Evolutionary conservation across 495 filamentous ascomycete genomes (phyloP).

Genomic region (Thozetella sp.): DNA sequence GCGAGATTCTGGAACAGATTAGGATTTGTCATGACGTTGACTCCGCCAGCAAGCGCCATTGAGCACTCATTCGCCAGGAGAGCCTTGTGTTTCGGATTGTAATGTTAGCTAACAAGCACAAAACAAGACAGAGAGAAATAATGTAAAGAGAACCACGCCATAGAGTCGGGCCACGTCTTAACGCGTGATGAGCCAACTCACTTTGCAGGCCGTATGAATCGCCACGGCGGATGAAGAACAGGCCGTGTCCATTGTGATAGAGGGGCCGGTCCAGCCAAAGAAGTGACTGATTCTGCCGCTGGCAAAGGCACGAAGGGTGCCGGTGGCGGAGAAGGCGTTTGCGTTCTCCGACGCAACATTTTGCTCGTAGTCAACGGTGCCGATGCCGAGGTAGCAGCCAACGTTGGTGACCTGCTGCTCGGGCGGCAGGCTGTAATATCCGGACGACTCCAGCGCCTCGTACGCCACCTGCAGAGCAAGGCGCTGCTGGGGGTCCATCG

Average conservation of each 20-base stretch:
- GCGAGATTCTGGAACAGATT: constrained; percentile 33
- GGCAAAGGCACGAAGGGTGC: constrained; percentile 24
- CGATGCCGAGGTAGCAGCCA: constrained; percentile 32
- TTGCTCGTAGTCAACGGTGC: constrained; percentile 25
- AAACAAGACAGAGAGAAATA: neutral
- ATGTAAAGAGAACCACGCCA: too few relatives aligned
- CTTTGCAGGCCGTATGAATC: constrained; percentile 39
- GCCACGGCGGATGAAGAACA: constrained; percentile 53
- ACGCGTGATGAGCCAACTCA: too few relatives aligned
- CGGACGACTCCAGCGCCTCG: constrained; percentile 44
- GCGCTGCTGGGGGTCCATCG: constrained; percentile 50
- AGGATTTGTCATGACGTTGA: constrained; percentile 20
- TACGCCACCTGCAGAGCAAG: constrained; percentile 47
- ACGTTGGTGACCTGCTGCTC: constrained; percentile 6
- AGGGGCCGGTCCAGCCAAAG: constrained; percentile 54
- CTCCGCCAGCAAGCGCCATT: constrained; percentile 40
- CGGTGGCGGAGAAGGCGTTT: constrained; percentile 23
- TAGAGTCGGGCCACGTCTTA: too few relatives aligned
- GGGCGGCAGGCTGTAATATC: constrained; percentile 14
- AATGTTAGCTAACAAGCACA: neutral
- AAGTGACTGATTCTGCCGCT: constrained; percentile 37
- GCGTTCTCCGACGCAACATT: constrained; percentile 27
- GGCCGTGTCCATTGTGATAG: constrained; percentile 54
- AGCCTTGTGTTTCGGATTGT: constrained; percentile 16
- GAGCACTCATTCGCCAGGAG: constrained; percentile 38